phyloP scores from a whole-genome alignment of 352 stramenopile genomes.

The Globisporangium lucens region DNA sequence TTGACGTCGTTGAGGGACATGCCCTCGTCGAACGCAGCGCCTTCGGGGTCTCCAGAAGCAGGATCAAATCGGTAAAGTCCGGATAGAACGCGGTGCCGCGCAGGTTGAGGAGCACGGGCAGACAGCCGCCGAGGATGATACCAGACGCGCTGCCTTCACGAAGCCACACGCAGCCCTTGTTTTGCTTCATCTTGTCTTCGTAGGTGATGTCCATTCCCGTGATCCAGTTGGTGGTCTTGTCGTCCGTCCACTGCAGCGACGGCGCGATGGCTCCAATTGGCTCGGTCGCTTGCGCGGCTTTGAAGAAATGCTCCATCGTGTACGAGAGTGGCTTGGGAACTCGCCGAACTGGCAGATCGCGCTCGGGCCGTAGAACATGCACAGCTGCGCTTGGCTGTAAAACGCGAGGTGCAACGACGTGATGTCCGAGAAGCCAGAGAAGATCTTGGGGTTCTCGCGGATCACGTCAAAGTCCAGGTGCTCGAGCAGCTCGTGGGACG shows the following conservation, averaged over 20 bases:
- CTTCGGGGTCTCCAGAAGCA: constrained; percentile 56
- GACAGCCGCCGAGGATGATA: constrained; percentile 46
- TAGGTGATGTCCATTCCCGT: constrained; percentile 39
- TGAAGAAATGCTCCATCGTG: constrained; percentile 42
- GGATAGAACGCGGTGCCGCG: constrained; percentile 49
- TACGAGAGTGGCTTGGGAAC: constrained; percentile 44
- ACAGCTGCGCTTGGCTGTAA: constrained; percentile 34
- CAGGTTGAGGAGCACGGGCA: constrained; percentile 55
- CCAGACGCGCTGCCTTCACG: constrained; percentile 29
- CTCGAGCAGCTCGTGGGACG: constrained; percentile 57
- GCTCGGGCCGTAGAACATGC: constrained; percentile 60
- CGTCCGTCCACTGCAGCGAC: constrained; percentile 52
- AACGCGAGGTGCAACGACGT: constrained; percentile 61
- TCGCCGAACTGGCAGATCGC: constrained; percentile 58
- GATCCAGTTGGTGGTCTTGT: constrained; percentile 66
- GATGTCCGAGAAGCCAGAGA: constrained; percentile 59
- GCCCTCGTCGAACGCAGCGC: constrained; percentile 44
- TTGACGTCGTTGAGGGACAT: constrained; percentile 52
- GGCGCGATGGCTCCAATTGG: constrained; percentile 31
- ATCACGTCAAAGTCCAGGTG: constrained; percentile 55
- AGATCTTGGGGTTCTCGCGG: constrained; percentile 43
- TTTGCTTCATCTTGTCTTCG: constrained; percentile 36
- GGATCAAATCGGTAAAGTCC: constrained; percentile 32
- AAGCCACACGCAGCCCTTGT: constrained; percentile 45
- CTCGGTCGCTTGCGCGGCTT: constrained; percentile 18